Evolutionary conservation across 202 grass and related monocot genomes (phyloP).

Genomic region (Schoenoplectus triqueter): DNA sequence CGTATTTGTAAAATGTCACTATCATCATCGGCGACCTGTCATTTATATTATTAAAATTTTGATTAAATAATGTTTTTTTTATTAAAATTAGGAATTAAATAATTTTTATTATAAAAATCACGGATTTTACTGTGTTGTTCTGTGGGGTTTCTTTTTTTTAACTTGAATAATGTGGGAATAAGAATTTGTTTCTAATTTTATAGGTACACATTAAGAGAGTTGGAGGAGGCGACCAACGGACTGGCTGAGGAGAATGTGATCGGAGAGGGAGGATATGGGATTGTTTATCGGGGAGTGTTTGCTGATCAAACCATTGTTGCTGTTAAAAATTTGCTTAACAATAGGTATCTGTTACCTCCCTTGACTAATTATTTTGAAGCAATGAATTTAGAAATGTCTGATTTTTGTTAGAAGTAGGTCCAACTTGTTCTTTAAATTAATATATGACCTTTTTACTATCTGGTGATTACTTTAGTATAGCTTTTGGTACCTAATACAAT

Average conservation of each 20-base stretch:
- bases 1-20: too few relatives aligned
- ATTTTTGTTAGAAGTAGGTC: not conserved
- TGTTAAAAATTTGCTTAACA: conserved; percentile 88
- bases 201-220: conserved; percentile 76
- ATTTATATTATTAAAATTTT: too few relatives aligned
- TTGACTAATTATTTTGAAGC: not conserved
- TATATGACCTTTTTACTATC: conserved; percentile 9
- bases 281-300: conserved; percentile 76
- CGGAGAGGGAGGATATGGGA: conserved; percentile 83
- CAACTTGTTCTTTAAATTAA: not conserved
- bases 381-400: not conserved
- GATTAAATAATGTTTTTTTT: too few relatives aligned
- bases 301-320: conserved; percentile 63
- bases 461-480: conserved; percentile 25
- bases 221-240: conserved; percentile 79
- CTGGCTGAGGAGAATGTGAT: conserved; percentile 87
- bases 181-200: conserved; percentile 2
- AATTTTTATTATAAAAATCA: not conserved
- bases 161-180: not conserved
- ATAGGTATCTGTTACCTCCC: conserved; percentile 49
- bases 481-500: not conserved
- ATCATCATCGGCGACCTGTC: too few relatives aligned
- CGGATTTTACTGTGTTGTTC: too few relatives aligned
- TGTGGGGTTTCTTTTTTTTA: too few relatives aligned
- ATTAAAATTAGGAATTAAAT: too few relatives aligned